Evolutionary conservation across 305 asterid species (phyloP).

Genomic region (Fraxinus greggii): DNA sequence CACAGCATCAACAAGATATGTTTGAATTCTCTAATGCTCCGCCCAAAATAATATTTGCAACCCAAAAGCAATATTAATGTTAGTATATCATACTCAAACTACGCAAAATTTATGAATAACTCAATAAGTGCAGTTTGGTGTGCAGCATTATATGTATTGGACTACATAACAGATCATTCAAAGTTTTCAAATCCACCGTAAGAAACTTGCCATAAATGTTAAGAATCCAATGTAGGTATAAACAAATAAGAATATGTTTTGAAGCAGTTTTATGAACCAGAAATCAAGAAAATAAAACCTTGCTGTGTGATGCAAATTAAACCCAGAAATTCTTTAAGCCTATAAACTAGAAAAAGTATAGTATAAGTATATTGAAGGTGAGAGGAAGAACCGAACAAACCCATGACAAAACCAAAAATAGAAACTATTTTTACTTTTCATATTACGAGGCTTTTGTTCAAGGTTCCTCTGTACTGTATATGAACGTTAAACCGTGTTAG

Average conservation of each 20-base stretch:
- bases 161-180: background rate
- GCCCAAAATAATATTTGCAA: background rate
- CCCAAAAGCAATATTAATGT: background rate
- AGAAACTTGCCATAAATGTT: background rate
- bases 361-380: background rate
- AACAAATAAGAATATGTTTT: background rate
- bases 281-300: background rate
- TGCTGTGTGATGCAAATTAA: background rate
- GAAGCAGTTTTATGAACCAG: background rate
- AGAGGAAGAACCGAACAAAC: too few relatives aligned
- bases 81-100: too few relatives aligned
- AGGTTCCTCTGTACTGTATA: too few relatives aligned
- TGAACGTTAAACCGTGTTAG: background rate
- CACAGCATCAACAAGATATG: background rate
- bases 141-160: background rate
- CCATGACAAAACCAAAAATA: too few relatives aligned
- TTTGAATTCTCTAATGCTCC: background rate
- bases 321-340: background rate
- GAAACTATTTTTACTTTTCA: too few relatives aligned
- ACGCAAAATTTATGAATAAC: background rate
- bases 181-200: background rate
- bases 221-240: too few relatives aligned
- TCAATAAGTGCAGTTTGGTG: background rate
- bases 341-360: background rate
- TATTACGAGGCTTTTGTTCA: too few relatives aligned